A percentile compares a stretch with the other conserved stretches of the same genome.
Evolutionary conservation across 495 filamentous ascomycete genomes (phyloP).

Genomic region (Cairneyella variabilis): DNA sequence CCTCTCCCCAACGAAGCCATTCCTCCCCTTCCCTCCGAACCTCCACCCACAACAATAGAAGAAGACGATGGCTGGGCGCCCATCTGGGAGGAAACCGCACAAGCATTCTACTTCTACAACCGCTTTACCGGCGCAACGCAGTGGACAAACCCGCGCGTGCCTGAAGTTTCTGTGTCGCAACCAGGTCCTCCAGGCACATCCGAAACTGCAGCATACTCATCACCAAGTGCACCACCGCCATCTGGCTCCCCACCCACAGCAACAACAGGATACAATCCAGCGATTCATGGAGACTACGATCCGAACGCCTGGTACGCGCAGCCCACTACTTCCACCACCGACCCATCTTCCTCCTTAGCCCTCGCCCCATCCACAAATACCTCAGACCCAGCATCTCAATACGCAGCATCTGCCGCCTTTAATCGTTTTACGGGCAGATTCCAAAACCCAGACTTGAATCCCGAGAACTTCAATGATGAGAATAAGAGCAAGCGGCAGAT

Average conservation of each 20-base stretch:
- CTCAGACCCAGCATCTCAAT: slow-evolving; percentile 35
- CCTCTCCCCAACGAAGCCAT: slow-evolving; percentile 23
- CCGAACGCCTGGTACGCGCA: slow-evolving; percentile 89
- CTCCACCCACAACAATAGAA: slow-evolving; percentile 40
- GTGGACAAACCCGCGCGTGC: slow-evolving; percentile 87
- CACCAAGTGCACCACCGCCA: slow-evolving; percentile 2
- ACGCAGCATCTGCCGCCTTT: slow-evolving; percentile 70
- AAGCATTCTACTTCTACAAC: slow-evolving; percentile 89
- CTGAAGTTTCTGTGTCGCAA: slow-evolving; percentile 36
- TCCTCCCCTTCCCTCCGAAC: slow-evolving; percentile 26
- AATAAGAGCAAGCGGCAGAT: slow-evolving; percentile 86
- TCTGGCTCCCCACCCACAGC: slow-evolving; percentile 28
- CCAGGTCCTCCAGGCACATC: slow-evolving; percentile 26
- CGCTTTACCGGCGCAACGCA: slow-evolving; percentile 70
- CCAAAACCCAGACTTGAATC: slow-evolving; percentile 58
- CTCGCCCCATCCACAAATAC: slow-evolving; percentile 27
- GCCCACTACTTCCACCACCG: slow-evolving; percentile 24
- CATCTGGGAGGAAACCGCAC: slow-evolving; percentile 69
- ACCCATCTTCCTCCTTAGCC: slow-evolving; percentile 29
- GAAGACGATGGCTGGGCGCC: slow-evolving; percentile 85
- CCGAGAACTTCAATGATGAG: slow-evolving; percentile 82
- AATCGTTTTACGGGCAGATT: slow-evolving; percentile 91
- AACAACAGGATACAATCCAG: slow-evolving; percentile 77
- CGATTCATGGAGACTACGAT: slow-evolving; percentile 94
- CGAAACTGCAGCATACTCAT: too few relatives aligned